Percentiles rank a stretch among this genome's conserved stretches.
These are phyloP conservation scores for Coemansia sp. DNA, from an alignment of 192 early-diverging fungal genomes.

Conservation along the genomic window DNA sequence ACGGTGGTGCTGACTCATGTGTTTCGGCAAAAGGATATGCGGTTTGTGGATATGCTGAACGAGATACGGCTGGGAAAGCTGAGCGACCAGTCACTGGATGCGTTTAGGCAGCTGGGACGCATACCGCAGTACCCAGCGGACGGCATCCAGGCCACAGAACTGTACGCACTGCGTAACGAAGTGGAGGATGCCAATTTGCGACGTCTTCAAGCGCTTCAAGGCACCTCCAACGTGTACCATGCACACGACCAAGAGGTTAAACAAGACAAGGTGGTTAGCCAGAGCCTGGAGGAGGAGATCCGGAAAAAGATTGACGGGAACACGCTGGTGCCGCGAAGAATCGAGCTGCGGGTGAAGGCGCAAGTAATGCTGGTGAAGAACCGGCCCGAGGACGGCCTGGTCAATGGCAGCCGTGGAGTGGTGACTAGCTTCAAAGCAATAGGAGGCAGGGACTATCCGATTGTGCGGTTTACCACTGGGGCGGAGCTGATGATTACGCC, in stretches of 20 bases:
- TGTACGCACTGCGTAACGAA: conserved; percentile 72
- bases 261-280: conserved; percentile 1
- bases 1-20: conserved; percentile 73
- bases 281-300: conserved; percentile 15
- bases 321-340: conserved; percentile 48
- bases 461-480: conserved; percentile 47
- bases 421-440: conserved; percentile 38
- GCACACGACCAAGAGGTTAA: conserved; percentile 46
- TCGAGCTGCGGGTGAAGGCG: conserved; percentile 70
- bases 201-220: conserved; percentile 57
- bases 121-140: conserved; percentile 57
- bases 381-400: conserved; percentile 58
- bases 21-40: conserved; percentile 81
- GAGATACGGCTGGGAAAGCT: conserved; percentile 77
- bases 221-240: conserved; percentile 48
- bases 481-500: conserved; percentile 54
- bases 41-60: conserved; percentile 78
- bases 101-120: conserved; percentile 55
- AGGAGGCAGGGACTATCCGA: conserved; percentile 41
- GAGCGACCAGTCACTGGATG: conserved; percentile 53
- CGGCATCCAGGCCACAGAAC: conserved; percentile 65
- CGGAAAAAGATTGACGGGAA: conserved; percentile 28
- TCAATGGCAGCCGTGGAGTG: conserved; percentile 81
- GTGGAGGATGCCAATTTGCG: conserved; percentile 71
- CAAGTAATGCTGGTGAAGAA: conserved; percentile 91